Base-by-base conservation (phyloP, 208 protist genomes). In the Porcisia deanei region DNA sequence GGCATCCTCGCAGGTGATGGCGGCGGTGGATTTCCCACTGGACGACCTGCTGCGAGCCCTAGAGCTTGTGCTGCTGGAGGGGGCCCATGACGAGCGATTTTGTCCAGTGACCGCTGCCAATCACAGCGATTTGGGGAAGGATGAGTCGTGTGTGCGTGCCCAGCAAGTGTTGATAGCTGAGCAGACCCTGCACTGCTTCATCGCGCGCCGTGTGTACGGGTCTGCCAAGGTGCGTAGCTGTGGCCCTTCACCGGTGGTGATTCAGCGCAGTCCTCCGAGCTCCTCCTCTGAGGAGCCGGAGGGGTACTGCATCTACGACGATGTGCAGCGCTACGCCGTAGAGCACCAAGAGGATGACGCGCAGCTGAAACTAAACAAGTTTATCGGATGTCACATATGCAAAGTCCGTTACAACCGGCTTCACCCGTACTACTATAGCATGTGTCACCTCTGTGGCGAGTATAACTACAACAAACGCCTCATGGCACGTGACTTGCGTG, bases 341-440 rank as follows among this genome's bases (percentile, higher is more conserved):
- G 85, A 80, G n/a, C 79, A 88, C 52, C 72, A 85, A 71, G 79
- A 90, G 49, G 66, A 81, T 69, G 76, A 73, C 45, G 59, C 64
- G 39, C 73, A 80, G 64, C 81, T 97, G 54, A 71, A 77, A 52
- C 53, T 93, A 59, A 90, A 80, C 74, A 82, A 82, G 49, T 89
- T 76, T 66, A 73, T 84, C 55, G 85, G 64, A n/a, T 98, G 97
- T 87, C 86, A 98, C 83, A 94, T 82, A 14, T 98, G 96, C 86
- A 92, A 96, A 70, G 85, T 91, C 34, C 82, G 84, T 22, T 99
- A 95, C 84, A 85, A 85, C 43, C 77, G 88, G 30, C 88, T 99
- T 16, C 98, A 99, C 81, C 93, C 92, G 41, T 99, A 99, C 82
- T 99, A 99, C 91, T 96, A 99, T 85, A 92, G 89, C 80, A 87